Evolutionary conservation across 345 rosid species (phyloP).

Genomic region (Raphanus sativus): DNA sequence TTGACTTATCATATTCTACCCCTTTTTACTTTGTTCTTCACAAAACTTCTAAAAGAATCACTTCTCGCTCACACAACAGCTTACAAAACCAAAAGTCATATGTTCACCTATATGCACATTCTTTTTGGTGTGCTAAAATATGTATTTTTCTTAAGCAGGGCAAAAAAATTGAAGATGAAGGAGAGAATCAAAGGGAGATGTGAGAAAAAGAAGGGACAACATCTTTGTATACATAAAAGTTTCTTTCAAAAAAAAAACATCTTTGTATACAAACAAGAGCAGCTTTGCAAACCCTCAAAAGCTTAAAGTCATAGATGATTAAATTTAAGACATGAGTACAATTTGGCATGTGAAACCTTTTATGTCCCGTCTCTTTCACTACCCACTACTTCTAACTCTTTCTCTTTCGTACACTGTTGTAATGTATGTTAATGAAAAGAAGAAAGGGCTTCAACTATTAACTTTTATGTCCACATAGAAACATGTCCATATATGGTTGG

Average conservation of each 20-base stretch:
- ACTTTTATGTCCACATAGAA: constrained; percentile 13
- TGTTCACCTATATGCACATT: not conserved
- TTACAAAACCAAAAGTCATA: not conserved
- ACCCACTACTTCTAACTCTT: constrained; percentile 17
- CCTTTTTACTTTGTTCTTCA: constrained; percentile 16
- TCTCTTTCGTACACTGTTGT: constrained; percentile 17
- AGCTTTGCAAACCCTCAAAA: not conserved
- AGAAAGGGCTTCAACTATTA: no score
- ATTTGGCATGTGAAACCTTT: constrained; percentile 33
- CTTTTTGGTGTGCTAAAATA: not conserved
- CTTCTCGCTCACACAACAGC: not conserved
- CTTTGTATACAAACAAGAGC: constrained; percentile 12
- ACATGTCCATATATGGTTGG: not conserved
- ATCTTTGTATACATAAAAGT: not conserved
- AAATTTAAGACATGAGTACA: constrained; percentile 17
- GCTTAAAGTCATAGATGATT: not conserved
- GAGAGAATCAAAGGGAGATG: not conserved
- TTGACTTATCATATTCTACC: constrained; percentile 30
- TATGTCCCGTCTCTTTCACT: constrained; percentile 28
- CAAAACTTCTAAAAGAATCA: not conserved
- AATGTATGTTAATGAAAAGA: no score
- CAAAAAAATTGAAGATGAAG: not conserved
- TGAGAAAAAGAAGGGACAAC: not conserved
- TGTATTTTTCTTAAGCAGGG: not conserved
- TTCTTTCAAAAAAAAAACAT: no score